Evolutionary conservation across 495 filamentous ascomycete genomes (phyloP), one percentile per base, ranked within the genome.

Genomic region (Penicillium cataractarum): DNA sequence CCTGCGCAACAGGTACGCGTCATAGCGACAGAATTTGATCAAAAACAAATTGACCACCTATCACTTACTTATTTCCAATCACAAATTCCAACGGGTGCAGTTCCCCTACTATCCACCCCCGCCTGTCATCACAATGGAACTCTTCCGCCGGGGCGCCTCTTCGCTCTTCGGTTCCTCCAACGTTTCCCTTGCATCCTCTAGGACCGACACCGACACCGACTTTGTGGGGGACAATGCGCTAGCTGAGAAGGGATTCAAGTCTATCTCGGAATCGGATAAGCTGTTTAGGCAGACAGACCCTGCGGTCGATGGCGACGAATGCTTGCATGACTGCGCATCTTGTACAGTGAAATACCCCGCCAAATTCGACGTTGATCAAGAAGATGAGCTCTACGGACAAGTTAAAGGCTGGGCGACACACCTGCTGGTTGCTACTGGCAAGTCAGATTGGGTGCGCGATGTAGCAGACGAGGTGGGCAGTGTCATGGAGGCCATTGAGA

Each of bases 391-490:
- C 31, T 98, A 95, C 71, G 95, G 95, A 3, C 81, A 90, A 49
- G 85, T 98, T 39, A 92, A 95, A 63, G 92, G 89, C 10, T 99
- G 92, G 89, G 86, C 86, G 55, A 94, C 91, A 19, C 95, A 99
- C 74, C 69, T 96, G 58, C 82, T 99, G 40, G 92, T 99, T 19
- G 95, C 94, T 12, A 99, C 95, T 2, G 92, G 93, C 42, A 96
- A 97, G 80, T 87, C 88, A 24, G 96, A 99, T 77, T 99, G 95
- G 95, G 88, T 93, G 66, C 77, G 90, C 51, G 89, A 97, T 77
- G 90, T 98, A 15, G 88, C 86, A 48, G 91, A 98, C 66, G 95
- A 98, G 78, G 85, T 87, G 74, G 96, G 93, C 1, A 97, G 92
- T 70, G 85, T 99, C 29, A 98, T 99, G 95, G 88, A 96, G 78